A percentile compares a stretch with the other conserved stretches of the same genome.
These are phyloP conservation scores for Pythium utonaiense DNA, from an alignment of 352 stramenopile species.

Conservation along the genomic window DNA sequence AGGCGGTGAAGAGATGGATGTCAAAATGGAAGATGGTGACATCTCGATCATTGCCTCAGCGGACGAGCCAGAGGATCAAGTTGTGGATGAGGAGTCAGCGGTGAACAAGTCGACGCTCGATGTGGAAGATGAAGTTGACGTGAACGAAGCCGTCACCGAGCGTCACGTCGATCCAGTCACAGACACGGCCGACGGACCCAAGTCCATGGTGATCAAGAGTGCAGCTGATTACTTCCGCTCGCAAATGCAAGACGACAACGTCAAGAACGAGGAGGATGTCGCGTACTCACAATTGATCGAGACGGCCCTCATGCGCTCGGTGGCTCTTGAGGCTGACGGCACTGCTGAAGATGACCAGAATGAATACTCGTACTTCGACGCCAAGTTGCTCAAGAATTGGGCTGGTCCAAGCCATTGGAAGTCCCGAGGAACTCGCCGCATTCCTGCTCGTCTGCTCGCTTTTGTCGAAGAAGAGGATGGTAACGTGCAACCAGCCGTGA, in stretches of 20 bases:
- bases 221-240: slow-evolving; percentile 62
- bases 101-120: not conserved
- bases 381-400: slow-evolving; percentile 82
- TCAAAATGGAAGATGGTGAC: slow-evolving; percentile 36
- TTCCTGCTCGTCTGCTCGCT: slow-evolving; percentile 38
- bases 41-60: not conserved
- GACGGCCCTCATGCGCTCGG: slow-evolving; percentile 62
- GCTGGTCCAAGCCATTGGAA: slow-evolving; percentile 75
- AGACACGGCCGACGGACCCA: slow-evolving; percentile 1
- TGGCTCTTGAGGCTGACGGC: slow-evolving; percentile 37
- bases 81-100: not conserved
- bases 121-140: slow-evolving; percentile 9
- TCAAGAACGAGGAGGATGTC: slow-evolving; percentile 49
- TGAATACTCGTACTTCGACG: slow-evolving; percentile 84
- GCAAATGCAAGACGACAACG: slow-evolving; percentile 38
- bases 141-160: slow-evolving; percentile 11
- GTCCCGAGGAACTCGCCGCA: slow-evolving; percentile 48
- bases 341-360: slow-evolving; percentile 37
- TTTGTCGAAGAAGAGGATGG: slow-evolving; percentile 25
- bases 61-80: slow-evolving; percentile 24
- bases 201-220: slow-evolving; percentile 18
- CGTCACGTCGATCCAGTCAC: slow-evolving; percentile 23
- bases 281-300: slow-evolving; percentile 73
- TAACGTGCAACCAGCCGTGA: slow-evolving; percentile 11
- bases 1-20: slow-evolving; percentile 34